Conservation (phyloP, 2,329 filamentous ascomycete genomes). For the Chrysosporium keratinophilum region DNA sequence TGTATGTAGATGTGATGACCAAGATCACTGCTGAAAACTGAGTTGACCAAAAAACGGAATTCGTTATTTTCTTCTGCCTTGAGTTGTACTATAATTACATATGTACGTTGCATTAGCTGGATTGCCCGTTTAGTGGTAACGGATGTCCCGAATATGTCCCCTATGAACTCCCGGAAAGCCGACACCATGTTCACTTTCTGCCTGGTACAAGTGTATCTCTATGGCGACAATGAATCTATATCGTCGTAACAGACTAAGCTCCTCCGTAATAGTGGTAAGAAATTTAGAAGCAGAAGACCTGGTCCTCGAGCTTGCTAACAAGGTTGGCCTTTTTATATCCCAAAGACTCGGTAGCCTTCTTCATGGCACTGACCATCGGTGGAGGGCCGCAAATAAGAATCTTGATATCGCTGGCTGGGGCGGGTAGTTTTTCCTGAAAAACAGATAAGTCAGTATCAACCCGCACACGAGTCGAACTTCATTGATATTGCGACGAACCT, state of each 20-base stretch:
- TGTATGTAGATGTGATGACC: too few relatives aligned
- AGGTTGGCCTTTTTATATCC: constrained; percentile 87
- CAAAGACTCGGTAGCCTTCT: constrained; percentile 83
- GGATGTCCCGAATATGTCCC: neutral
- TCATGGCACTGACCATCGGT: constrained; percentile 92
- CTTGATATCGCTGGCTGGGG: constrained; percentile 79
- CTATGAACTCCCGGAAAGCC: neutral
- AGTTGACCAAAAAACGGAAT: too few relatives aligned
- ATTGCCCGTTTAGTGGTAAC: neutral
- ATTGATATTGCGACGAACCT: constrained; percentile 43
- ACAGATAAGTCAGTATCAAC: constrained; percentile 19
- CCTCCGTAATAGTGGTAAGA: too few relatives aligned
- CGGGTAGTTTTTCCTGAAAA: constrained; percentile 51
- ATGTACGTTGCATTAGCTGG: neutral
- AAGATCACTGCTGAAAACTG: too few relatives aligned
- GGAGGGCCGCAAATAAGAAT: constrained; percentile 89
- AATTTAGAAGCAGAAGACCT: constrained; percentile 86
- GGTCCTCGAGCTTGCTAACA: constrained; percentile 95
- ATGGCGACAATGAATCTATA: constrained; percentile 1
- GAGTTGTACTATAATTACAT: neutral
- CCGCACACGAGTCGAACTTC: neutral
- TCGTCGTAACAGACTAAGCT: neutral
- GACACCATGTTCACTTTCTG: neutral
- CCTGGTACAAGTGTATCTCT: neutral
- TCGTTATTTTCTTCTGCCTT: too few relatives aligned